A percentile compares a stretch with the other conserved stretches of the same genome.
These are phyloP conservation scores for Trichoderma hamatum DNA, from an alignment of 2,329 filamentous ascomycete species.

Conservation along the genomic window DNA sequence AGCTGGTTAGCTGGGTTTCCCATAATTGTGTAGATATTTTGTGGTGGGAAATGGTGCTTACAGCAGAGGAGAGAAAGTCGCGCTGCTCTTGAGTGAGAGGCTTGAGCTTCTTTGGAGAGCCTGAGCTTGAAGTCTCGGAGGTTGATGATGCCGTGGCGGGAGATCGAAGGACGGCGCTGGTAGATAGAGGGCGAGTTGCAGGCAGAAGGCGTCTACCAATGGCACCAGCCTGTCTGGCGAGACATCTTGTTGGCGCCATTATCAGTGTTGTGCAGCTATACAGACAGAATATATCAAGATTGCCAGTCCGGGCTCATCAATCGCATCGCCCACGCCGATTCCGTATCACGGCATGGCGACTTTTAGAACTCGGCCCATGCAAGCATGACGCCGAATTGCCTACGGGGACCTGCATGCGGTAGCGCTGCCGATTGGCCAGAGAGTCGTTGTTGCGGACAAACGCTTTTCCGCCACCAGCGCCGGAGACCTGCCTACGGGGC, in stretches of 20 bases:
- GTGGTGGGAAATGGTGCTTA: slow-evolving; percentile 42
- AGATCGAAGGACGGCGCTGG: slow-evolving; percentile 30
- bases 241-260: slow-evolving; percentile 32
- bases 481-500: background rate
- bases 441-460: background rate
- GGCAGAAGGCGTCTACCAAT: slow-evolving; percentile 22
- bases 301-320: background rate
- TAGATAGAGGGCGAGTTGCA: slow-evolving; percentile 28
- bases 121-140: slow-evolving; percentile 16
- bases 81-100: slow-evolving; percentile 70
- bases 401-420: slow-evolving; percentile 7
- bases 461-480: slow-evolving; percentile 15
- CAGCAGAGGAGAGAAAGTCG: slow-evolving; percentile 74
- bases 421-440: slow-evolving; percentile 24
- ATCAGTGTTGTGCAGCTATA: background rate
- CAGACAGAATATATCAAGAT: background rate
- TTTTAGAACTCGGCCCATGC: slow-evolving; percentile 20
- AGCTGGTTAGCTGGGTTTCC: background rate
- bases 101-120: slow-evolving; percentile 49
- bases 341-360: background rate
- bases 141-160: slow-evolving; percentile 24
- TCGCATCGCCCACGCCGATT: background rate
- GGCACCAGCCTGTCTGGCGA: slow-evolving; percentile 26
- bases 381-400: slow-evolving; percentile 19
- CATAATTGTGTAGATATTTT: background rate